A percentile compares a stretch with the other conserved stretches of the same genome.
These are phyloP conservation scores for Rhododendron ferrugineum DNA, from an alignment of 148 eudicot genomes.

Conservation along the genomic window DNA sequence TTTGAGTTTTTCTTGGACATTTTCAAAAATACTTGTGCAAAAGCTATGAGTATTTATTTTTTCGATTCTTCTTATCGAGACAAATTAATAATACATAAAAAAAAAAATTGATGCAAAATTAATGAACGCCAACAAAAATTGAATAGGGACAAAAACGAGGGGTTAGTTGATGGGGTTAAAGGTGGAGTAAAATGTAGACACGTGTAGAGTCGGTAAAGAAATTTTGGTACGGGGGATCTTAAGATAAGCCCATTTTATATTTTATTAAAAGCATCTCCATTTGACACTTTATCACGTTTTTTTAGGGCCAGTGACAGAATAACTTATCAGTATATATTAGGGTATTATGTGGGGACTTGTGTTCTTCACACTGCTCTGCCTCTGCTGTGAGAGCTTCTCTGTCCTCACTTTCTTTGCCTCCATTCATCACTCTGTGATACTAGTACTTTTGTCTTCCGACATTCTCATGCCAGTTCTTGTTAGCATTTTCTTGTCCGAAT, in stretches of 20 bases:
- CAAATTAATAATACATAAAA: too few relatives aligned
- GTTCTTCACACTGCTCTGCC: background rate
- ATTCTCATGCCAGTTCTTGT: background rate
- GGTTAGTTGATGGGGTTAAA: too few relatives aligned
- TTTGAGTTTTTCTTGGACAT: too few relatives aligned
- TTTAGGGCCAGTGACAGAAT: background rate
- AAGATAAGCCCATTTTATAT: background rate
- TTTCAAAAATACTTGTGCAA: too few relatives aligned
- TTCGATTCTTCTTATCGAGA: too few relatives aligned
- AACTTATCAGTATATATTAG: background rate
- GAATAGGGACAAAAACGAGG: too few relatives aligned
- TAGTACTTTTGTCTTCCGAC: background rate
- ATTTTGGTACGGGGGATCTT: too few relatives aligned
- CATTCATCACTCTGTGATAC: background rate
- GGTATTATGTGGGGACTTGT: background rate
- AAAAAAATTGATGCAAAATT: fast-evolving
- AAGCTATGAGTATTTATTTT: too few relatives aligned
- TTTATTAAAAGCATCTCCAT: background rate
- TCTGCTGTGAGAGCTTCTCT: background rate
- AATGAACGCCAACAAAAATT: too few relatives aligned
- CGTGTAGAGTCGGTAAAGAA: too few relatives aligned
- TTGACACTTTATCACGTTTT: background rate
- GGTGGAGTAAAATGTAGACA: too few relatives aligned
- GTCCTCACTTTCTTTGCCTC: background rate
- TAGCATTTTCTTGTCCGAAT: background rate